These are phyloP conservation scores for Emmonsiellopsis sp. DNA, from an alignment of 2,329 filamentous ascomycete species.

Conservation along the genomic window DNA sequence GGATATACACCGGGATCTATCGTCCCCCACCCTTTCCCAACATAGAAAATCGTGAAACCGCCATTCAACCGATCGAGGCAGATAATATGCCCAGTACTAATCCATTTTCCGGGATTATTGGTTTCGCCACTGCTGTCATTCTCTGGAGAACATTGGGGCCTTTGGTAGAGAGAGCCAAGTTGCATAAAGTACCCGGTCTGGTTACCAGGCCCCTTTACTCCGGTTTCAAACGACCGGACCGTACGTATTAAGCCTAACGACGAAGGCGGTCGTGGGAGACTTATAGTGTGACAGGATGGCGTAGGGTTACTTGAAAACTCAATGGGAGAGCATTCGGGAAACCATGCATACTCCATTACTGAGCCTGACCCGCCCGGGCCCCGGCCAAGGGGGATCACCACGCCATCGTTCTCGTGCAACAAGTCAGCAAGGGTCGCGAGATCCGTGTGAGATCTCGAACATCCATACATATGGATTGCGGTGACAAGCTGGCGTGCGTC, in stretches of 20 bases:
- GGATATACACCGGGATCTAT: slow-evolving; percentile 19
- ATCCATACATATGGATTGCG: slow-evolving; percentile 15
- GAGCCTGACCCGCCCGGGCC: slow-evolving; percentile 3
- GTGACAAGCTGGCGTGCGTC: neutral
- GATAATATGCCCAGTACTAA: slow-evolving; percentile 27
- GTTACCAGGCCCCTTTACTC: neutral
- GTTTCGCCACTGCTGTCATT: neutral
- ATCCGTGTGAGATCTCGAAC: slow-evolving; percentile 21
- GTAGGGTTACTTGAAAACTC: slow-evolving; percentile 17
- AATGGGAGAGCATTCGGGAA: slow-evolving; percentile 25
- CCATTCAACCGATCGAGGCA: slow-evolving; percentile 26
- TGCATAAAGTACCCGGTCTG: slow-evolving; percentile 23
- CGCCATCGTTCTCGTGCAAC: slow-evolving; percentile 28
- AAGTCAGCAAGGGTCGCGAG: slow-evolving; percentile 21
- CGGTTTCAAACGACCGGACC: slow-evolving; percentile 15
- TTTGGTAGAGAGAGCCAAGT: slow-evolving; percentile 26
- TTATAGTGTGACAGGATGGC: slow-evolving; percentile 8
- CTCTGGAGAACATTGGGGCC: slow-evolving; percentile 4
- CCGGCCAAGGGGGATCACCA: slow-evolving; percentile 15
- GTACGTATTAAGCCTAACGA: slow-evolving; percentile 26
- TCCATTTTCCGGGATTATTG: slow-evolving; percentile 16
- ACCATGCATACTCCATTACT: slow-evolving; percentile 22
- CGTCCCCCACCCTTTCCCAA: slow-evolving; percentile 18
- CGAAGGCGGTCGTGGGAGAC: slow-evolving; percentile 13
- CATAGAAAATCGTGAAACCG: slow-evolving; percentile 22